Percentiles rank a stretch among this genome's conserved stretches.
These are phyloP conservation scores for Tripidium arundinaceum DNA, from an alignment of 202 grass and related monocot genomes.

Conservation along the genomic window DNA sequence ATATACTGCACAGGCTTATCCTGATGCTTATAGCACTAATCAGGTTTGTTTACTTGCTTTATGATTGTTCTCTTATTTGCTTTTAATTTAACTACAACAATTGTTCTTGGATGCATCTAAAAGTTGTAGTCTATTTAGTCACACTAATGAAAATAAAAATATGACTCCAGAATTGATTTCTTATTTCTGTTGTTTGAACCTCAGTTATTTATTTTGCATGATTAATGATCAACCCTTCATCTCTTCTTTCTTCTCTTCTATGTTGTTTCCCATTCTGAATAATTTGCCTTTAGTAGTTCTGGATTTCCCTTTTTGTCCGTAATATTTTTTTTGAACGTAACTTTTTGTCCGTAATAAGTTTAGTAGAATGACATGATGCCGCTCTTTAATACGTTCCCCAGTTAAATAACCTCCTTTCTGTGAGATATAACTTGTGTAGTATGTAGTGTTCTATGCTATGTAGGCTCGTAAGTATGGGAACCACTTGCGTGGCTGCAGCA, in stretches of 20 bases:
- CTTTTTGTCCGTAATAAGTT: not conserved
- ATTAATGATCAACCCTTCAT: not conserved
- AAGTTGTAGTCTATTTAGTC: not conserved
- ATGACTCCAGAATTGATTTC: not conserved
- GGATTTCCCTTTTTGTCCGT: not conserved
- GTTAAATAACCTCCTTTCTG: not conserved
- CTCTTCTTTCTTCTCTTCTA: not conserved
- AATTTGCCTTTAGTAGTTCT: too few species aligned
- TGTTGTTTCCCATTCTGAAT: not conserved
- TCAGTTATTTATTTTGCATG: not conserved
- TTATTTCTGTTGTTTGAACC: not conserved
- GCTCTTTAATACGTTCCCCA: not conserved
- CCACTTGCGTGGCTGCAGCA: not conserved
- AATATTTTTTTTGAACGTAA: not conserved
- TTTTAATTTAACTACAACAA: not conserved
- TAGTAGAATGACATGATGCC: not conserved
- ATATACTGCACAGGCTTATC: conserved; percentile 35
- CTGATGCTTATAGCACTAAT: conserved; percentile 49
- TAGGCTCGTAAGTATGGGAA: not conserved
- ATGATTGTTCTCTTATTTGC: not conserved
- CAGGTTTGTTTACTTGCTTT: conserved; percentile 44
- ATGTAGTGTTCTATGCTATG: not conserved
- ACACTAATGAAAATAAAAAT: not conserved
- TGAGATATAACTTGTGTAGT: not conserved
- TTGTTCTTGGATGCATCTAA: not conserved